Evolutionary conservation across 169 alveolate species (phyloP), one percentile per base, ranked within the genome.

Genomic region (Plasmodium berghei): DNA sequence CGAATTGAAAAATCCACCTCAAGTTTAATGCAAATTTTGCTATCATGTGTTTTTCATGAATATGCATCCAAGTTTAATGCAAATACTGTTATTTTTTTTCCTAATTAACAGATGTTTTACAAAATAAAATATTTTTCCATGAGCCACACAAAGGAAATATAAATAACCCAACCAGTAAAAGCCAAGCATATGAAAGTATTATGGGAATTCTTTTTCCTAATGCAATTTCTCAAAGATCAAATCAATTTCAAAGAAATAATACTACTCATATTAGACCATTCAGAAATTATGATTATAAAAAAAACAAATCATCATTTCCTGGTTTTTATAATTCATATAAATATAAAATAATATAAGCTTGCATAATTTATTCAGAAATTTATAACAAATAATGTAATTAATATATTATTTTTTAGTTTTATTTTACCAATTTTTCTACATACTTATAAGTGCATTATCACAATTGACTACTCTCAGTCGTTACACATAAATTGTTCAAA

Each of bases 141-240:
- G 62, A 24, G 14, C 4, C 34, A n/a, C 14, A 55, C 20, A 40
- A 66, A 45, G 70, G 48, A 22, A 61, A 22, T 18, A 26, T 59
- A 73, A 45, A 52, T 45, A 12, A 12, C 12, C 59, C 72, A 42
- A 26, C 64, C 20, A 26, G 48, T 16, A 75, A 63, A 52, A 75
- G 58, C 18, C 56, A 40, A 49, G 75, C 88, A 5, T 80, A 67
- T 80, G 90, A 80, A 61, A 67, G 85, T n/a, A 80, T 80, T 42
- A 80, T 80, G 90, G 72, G 61, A 28, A 22, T 80, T n/a, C 52
- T 80, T 14, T 80, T 80, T 54, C 90, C 90, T 16, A 61, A 67
- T 67, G 20, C 69, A 26, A 18, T 26, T 34, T 34, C 90, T 58
- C 80, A 66, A 22, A 80, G 52, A 58, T 52, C 42, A 40, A 18